Percentiles rank a stretch among this genome's conserved stretches.
These are phyloP conservation scores for Ganoderma lucidum DNA, from an alignment of 1,284 basidiomycete species.

Conservation along the genomic window DNA sequence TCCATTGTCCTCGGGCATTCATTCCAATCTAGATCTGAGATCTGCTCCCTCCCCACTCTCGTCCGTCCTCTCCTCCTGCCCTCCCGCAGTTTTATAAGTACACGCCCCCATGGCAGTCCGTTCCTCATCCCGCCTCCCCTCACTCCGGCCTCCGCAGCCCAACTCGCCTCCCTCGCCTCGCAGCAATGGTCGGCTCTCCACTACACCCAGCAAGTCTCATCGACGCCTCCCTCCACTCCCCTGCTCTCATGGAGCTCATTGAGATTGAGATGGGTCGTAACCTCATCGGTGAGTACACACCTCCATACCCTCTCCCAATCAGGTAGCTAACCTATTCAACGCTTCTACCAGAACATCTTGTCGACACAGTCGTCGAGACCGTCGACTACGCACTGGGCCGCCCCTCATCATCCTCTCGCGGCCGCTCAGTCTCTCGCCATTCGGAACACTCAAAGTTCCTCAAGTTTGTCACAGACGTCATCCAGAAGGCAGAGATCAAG, in stretches of 20 bases:
- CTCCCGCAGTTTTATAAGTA: constrained; percentile 25
- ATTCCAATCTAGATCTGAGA: constrained; percentile 33
- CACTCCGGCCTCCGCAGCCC: constrained; percentile 20
- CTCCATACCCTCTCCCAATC: constrained; percentile 14
- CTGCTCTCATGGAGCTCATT: constrained; percentile 69
- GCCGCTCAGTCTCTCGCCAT: constrained; percentile 54
- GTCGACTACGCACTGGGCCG: constrained; percentile 77
- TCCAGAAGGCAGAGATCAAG: constrained; percentile 72
- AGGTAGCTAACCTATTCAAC: constrained; percentile 14
- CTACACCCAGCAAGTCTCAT: constrained; percentile 71
- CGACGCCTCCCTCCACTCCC: constrained; percentile 64
- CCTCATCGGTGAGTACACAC: constrained; percentile 61
- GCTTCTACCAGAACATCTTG: constrained; percentile 62
- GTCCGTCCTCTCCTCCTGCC: constrained; percentile 8
- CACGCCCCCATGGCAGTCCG: constrained; percentile 21
- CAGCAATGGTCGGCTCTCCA: constrained; percentile 37
- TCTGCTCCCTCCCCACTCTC: constrained; percentile 13
- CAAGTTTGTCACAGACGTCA: constrained; percentile 68
- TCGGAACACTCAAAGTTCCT: constrained; percentile 63
- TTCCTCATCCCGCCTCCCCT: constrained; percentile 24
- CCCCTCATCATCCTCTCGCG: constrained; percentile 59
- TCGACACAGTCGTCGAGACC: constrained; percentile 70
- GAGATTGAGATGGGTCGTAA: constrained; percentile 63
- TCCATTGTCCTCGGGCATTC: constrained; percentile 22
- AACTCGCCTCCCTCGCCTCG: constrained; percentile 14